Base-by-base conservation (phyloP, 768 basidiomycete genomes). In the Xerocomellus intermedius region DNA sequence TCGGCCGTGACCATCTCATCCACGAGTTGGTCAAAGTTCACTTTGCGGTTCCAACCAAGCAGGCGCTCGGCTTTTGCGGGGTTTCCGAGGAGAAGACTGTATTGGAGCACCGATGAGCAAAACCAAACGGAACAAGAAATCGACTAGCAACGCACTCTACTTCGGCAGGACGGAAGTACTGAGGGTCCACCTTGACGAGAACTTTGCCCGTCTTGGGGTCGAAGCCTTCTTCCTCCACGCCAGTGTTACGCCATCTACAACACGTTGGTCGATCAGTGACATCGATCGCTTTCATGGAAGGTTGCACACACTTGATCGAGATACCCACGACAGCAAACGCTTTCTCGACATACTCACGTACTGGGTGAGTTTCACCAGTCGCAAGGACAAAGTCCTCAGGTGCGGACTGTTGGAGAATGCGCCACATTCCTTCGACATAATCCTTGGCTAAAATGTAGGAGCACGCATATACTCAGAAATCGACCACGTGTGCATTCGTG, bases 381-480 rank as follows among this genome's bases (percentile, higher is more conserved):
- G 94, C 94, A 43, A 97, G 89, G 50, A 97, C 94, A 65, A 91
- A 98, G 74, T 98, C 95, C 10, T 94, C 84, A 1, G 95, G 76
- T 21, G 64, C 56, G 8, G 85, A 77, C 72, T 96, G 93, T 72
- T 98, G 95, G 42, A 98, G 84, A 84, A 98, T 94, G 66, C 81
- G 80, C 94, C 94, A 97, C 95, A 97, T 97, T 38, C 95, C 95
- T 74, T 98, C 95, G 10, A 97, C 89, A 69, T 96, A 97, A 70
- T 93, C 90, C 56, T 83, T 84, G 47, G 89, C 89, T 91, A 21
- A 28, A 36, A 48, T 17, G n/a, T 28, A 39, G 17, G 28, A 19
- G 38, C 21, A 26, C 42, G 26, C 42, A 49, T 42, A 44, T 26
- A 46, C 33, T 65, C 47, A 66, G 48, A 43, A 16, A 48, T 19